Evolutionary conservation across 176 grass and related monocot genomes (phyloP).

Genomic region (Elaeis guineensis): DNA sequence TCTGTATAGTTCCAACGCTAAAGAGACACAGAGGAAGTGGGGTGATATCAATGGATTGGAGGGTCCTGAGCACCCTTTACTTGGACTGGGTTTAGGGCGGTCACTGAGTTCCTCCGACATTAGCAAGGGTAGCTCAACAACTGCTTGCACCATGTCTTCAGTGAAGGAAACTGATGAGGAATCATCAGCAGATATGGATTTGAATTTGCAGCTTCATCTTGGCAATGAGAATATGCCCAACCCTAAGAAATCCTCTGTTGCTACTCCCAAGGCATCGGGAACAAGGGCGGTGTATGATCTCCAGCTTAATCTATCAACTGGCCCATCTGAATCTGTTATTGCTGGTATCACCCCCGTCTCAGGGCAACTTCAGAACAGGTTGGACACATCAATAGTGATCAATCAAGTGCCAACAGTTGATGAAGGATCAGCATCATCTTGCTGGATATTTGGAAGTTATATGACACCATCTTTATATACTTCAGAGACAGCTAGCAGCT

Average conservation of each 20-base stretch:
- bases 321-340: slow-evolving; percentile 49
- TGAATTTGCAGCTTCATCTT: slow-evolving; percentile 53
- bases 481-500: slow-evolving; percentile 30
- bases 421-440: slow-evolving; percentile 29
- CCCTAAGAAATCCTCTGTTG: slow-evolving; percentile 29
- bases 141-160: slow-evolving; percentile 42
- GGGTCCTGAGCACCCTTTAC: slow-evolving; percentile 24
- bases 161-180: slow-evolving; percentile 59
- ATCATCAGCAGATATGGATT: slow-evolving; percentile 46
- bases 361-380: slow-evolving; percentile 14
- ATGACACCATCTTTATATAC: slow-evolving; percentile 25
- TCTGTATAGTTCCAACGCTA: slow-evolving; percentile 23
- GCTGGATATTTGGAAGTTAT: slow-evolving; percentile 37
- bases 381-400: slow-evolving; percentile 5
- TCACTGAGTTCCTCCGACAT: slow-evolving; percentile 56
- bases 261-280: slow-evolving; percentile 8
- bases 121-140: slow-evolving; percentile 64
- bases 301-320: slow-evolving; percentile 62
- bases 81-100: slow-evolving; percentile 42
- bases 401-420: slow-evolving; percentile 7
- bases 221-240: slow-evolving; percentile 21
- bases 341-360: slow-evolving; percentile 23
- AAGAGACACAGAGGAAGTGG: slow-evolving; percentile 32
- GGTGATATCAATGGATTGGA: slow-evolving; percentile 29
- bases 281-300: slow-evolving; percentile 44